Evolutionary conservation across 441 rosid genomes (phyloP), one percentile per base, ranked within the genome.

Genomic region (Rhodomyrtus psidioides): DNA sequence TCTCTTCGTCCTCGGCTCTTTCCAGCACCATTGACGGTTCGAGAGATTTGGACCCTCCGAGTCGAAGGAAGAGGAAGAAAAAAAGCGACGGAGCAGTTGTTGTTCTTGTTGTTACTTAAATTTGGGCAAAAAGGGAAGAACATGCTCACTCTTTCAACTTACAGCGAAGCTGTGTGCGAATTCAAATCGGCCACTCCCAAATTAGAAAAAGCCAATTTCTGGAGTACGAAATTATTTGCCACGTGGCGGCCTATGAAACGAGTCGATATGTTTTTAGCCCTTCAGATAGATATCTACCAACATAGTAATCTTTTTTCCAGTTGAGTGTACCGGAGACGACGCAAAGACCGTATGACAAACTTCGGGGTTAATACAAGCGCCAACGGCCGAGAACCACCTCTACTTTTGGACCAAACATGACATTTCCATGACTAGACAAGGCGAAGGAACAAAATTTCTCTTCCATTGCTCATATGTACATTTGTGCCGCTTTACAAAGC

Each of bases 1-100:
- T 93, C 39, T 94, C 95, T 86, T 94, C 96, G 87, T 94, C 94
- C 87, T 93, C 96, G 12, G 85, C 87, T 82, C 91, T 92, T 91
- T 82, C 89, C 83, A 91, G 84, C 92, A 89, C 82, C 91, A 81
- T 93, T 9, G 57, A 82, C 84, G 39, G 84, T 19, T 55, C 84
- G 60, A 54, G 17, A 39, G 34, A 49, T 17, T 21, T 8, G 23
- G 23, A 26, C 34, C 83, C 39, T 17, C 81, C 42, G 24, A 9
- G 24, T 57, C 62, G n/a, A 70, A 70, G 16, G 46, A 42, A 62
- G 58, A 39, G 28, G 19, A 21, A 12, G 4, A 4, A 34, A 19
- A 62, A 53, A 24, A 49, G 30, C 26, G 55, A 30, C 42, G 74
- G 75, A 62, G 26, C 5, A 8, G 44, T 12, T 30, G 75, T 34